Evolutionary conservation across 202 grass and related monocot species (phyloP), one percentile per base, ranked within the genome.

Genomic region (Schoenoplectus tabernaemontani): DNA sequence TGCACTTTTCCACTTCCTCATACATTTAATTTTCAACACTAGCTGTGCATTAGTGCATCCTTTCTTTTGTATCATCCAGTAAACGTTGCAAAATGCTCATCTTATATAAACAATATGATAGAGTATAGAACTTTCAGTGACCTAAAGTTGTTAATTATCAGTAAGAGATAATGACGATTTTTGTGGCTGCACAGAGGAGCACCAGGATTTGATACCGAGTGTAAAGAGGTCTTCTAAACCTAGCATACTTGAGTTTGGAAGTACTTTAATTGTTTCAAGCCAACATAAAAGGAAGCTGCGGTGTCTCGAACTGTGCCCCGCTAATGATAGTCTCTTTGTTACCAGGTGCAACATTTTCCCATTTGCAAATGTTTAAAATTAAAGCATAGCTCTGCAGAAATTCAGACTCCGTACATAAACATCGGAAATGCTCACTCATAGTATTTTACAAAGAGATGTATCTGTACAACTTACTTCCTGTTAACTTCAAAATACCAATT

Each of bases 201-300:
- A 86, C 13, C 78, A 85, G 64, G 93, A 99, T 77, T 82, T 99
- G 82, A 92, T 99, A 32, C 81, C 83, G 5, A 86, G 61, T 16
- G 19, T 96, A n/a, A 88, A 48, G 57, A 88, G 84, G 61, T 92
- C 79, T 22, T 87, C 92, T 9, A 77, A 78, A 39, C 81, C 96
- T 2, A 86, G 61, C 0, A 5, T 80, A 64, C 90, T 95, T 62
- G 88, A 70, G 77, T 99, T 99, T 67, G 76, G 87, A 19, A 76
- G 65, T 17, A 84, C 84, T 20, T 88, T 32, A 12, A 13, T 92
- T 15, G 79, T 92, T 24, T 77, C 88, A 0, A 99, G 92, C 85
- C 83, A 96, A 51, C 92, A 99, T 38, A 99, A 89, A 78, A 85
- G 96, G 79, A 99, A 99, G 65, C 60, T 96, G 71, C 87, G 96